Conservation (phyloP, 331 rosid genomes). For the Quercus phellos region DNA sequence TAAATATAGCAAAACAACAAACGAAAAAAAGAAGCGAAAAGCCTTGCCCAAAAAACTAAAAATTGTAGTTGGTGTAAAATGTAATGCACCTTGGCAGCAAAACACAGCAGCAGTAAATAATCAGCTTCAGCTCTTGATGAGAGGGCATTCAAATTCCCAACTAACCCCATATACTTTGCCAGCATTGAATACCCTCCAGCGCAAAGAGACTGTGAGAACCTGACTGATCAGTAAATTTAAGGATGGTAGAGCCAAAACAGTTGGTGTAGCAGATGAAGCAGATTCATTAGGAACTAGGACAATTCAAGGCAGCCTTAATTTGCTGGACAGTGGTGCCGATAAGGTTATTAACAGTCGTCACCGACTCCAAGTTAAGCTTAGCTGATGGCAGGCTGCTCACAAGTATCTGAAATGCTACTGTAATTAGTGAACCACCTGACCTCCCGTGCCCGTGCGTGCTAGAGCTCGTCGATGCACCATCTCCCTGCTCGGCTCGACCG, state of each 20-base stretch:
- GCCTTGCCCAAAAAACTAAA: not conserved
- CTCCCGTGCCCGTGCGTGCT: constrained; percentile 17
- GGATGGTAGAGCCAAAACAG: constrained; percentile 18
- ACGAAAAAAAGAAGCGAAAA: not conserved
- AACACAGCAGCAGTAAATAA: constrained; percentile 55
- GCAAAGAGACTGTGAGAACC: constrained; percentile 35
- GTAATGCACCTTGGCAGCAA: constrained; percentile 53
- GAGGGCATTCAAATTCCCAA: constrained; percentile 68
- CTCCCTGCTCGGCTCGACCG: constrained; percentile 40
- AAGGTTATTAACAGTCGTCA: constrained; percentile 74
- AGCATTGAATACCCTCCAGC: constrained; percentile 50
- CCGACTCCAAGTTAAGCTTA: constrained; percentile 85
- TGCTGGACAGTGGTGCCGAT: constrained; percentile 82
- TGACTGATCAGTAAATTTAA: constrained; percentile 50
- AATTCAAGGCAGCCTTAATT: constrained; percentile 79
- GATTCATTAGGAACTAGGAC: constrained; percentile 50
- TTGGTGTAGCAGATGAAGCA: constrained; percentile 8
- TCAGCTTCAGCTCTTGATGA: constrained; percentile 49
- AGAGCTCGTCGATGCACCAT: constrained; percentile 61
- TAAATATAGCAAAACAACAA: not conserved
- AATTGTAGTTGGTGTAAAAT: constrained; percentile 47
- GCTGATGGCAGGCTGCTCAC: constrained; percentile 85
- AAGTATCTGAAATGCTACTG: constrained; percentile 85
- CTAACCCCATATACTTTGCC: constrained; percentile 46
- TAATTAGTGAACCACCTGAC: constrained; percentile 63